These are phyloP conservation scores for Exophiala spinifera DNA, from an alignment of 2,329 filamentous ascomycete species.

Conservation along the genomic window DNA sequence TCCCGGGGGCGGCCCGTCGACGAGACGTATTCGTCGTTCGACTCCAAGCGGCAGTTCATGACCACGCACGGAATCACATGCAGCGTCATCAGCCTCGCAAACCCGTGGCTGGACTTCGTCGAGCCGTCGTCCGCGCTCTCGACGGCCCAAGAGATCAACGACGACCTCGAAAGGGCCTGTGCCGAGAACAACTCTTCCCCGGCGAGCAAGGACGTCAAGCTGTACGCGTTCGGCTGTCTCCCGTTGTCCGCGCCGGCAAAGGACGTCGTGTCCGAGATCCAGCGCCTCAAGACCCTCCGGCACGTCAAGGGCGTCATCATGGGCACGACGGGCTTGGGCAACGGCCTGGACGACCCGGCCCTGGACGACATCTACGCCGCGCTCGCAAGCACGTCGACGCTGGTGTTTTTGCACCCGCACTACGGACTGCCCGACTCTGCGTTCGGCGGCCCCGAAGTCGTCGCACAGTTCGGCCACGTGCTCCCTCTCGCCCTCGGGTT, in stretches of 20 bases:
- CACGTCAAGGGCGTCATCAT: slow-evolving; percentile 83
- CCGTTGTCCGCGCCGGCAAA: slow-evolving; percentile 67
- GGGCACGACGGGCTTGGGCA: slow-evolving; percentile 76
- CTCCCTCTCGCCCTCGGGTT: slow-evolving; percentile 82
- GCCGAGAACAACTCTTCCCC: slow-evolving; percentile 38
- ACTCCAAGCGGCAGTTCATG: slow-evolving; percentile 84
- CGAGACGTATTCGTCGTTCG: slow-evolving; percentile 75
- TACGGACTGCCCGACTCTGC: slow-evolving; percentile 80
- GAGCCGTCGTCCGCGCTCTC: slow-evolving; percentile 56
- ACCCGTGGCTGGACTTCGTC: slow-evolving; percentile 91
- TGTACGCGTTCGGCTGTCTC: slow-evolving; percentile 81
- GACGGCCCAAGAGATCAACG: slow-evolving; percentile 68
- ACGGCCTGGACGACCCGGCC: slow-evolving; percentile 72
- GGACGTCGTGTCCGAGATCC: slow-evolving; percentile 63
- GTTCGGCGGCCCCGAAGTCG: slow-evolving; percentile 71
- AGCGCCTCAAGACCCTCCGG: slow-evolving; percentile 58
- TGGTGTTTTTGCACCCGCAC: slow-evolving; percentile 86
- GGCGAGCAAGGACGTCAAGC: slow-evolving; percentile 38
- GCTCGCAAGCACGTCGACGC: slow-evolving; percentile 61
- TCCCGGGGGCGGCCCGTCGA: slow-evolving; percentile 76
- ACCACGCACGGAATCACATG: slow-evolving; percentile 74
- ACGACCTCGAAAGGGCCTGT: slow-evolving; percentile 74
- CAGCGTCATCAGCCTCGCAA: slow-evolving; percentile 83
- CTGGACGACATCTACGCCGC: slow-evolving; percentile 71
- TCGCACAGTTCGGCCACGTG: slow-evolving; percentile 77